phyloP scores from a whole-genome alignment of 495 filamentous ascomycete species.

The Aspergillus homomorphus region DNA sequence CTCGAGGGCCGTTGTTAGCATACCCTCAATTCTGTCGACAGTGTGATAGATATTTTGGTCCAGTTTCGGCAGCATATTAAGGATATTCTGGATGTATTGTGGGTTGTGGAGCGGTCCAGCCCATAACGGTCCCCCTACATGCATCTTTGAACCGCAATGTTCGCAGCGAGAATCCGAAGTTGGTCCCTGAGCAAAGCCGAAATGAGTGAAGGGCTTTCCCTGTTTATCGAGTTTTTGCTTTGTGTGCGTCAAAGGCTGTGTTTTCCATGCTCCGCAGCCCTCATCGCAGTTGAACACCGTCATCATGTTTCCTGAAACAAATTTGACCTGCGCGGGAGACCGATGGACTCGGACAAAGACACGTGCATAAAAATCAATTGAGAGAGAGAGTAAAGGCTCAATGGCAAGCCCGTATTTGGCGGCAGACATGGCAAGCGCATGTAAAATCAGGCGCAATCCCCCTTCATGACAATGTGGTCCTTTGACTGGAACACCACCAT shows the following conservation, averaged over 20 bases:
- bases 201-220: slow-evolving; percentile 70
- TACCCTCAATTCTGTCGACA: slow-evolving; percentile 76
- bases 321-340: slow-evolving; percentile 81
- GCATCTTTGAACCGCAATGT: slow-evolving; percentile 83
- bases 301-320: slow-evolving; percentile 86
- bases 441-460: slow-evolving; percentile 79
- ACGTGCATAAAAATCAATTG: slow-evolving; percentile 92
- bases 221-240: slow-evolving; percentile 63
- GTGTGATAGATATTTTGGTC: slow-evolving; percentile 71
- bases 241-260: slow-evolving; percentile 68
- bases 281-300: slow-evolving; percentile 84
- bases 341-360: slow-evolving; percentile 81
- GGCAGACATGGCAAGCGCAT: slow-evolving; percentile 73
- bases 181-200: slow-evolving; percentile 66
- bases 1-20: slow-evolving; percentile 83
- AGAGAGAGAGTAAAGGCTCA: slow-evolving; percentile 87
- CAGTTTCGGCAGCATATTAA: slow-evolving; percentile 61
- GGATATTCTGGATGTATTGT: slow-evolving; percentile 71
- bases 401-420: slow-evolving; percentile 85
- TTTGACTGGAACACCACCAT: slow-evolving; percentile 84
- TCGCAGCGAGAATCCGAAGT: slow-evolving; percentile 58
- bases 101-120: slow-evolving; percentile 83
- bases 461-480: slow-evolving; percentile 83
- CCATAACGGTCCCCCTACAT: slow-evolving; percentile 91
- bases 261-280: slow-evolving; percentile 85